These are phyloP conservation scores for Aspergillus sp. DNA, from an alignment of 2,329 filamentous ascomycete genomes.

Conservation along the genomic window DNA sequence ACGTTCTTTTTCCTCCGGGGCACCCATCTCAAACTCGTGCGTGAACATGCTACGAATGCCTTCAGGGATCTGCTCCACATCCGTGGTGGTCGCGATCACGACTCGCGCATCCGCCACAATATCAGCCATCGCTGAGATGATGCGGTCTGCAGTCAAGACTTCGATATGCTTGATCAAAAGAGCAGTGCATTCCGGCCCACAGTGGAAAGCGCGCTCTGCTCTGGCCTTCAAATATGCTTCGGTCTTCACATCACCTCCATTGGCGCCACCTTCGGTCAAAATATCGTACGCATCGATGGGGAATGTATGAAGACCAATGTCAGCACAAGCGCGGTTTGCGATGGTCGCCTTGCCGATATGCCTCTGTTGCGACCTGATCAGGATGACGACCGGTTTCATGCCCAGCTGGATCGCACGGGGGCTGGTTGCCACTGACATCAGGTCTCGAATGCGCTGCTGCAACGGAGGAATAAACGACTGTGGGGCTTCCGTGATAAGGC, in stretches of 20 bases:
- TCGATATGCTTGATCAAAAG: slow-evolving; percentile 89
- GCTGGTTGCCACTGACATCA: slow-evolving; percentile 87
- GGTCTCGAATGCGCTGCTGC: slow-evolving; percentile 73
- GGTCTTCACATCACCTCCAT: slow-evolving; percentile 88
- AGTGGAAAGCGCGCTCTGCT: slow-evolving; percentile 84
- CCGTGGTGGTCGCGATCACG: slow-evolving; percentile 89
- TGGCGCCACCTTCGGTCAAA: slow-evolving; percentile 82
- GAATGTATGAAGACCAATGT: slow-evolving; percentile 89
- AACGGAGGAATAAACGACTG: slow-evolving; percentile 58
- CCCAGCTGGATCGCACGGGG: slow-evolving; percentile 81
- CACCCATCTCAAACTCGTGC: slow-evolving; percentile 90
- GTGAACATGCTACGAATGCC: slow-evolving; percentile 88
- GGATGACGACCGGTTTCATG: slow-evolving; percentile 82
- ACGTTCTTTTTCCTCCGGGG: slow-evolving; percentile 88
- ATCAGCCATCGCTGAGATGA: slow-evolving; percentile 80
- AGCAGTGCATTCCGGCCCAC: slow-evolving; percentile 79
- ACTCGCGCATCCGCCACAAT: slow-evolving; percentile 78
- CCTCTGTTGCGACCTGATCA: slow-evolving; percentile 87
- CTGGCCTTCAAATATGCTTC: slow-evolving; percentile 86
- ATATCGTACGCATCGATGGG: slow-evolving; percentile 90
- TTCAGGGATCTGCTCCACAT: slow-evolving; percentile 91
- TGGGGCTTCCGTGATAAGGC: slow-evolving; percentile 39
- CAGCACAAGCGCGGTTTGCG: slow-evolving; percentile 74
- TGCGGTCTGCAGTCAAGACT: slow-evolving; percentile 85
- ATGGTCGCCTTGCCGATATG: slow-evolving; percentile 89